Base-by-base conservation (phyloP, 495 filamentous ascomycete species). In the Penicilliopsis zonata region DNA sequence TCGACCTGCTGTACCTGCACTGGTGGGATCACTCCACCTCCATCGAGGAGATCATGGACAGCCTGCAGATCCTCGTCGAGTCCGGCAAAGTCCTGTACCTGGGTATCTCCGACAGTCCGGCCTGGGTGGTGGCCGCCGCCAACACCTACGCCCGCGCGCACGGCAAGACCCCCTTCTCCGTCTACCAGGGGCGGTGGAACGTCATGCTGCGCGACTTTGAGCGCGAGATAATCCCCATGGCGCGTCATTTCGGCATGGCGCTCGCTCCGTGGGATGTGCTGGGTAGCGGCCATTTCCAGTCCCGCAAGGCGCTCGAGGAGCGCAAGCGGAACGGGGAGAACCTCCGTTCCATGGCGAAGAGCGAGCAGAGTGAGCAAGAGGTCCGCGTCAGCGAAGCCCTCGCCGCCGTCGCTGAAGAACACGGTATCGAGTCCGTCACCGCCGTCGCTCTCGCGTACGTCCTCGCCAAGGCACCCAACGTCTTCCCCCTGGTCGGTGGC, bases 401-500 rank as follows among this genome's bases (percentile, higher is more conserved):
- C 4, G 61, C 61, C 15, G 59, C 53, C 6, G 58, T 82, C 12
- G 72, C 70, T 0, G 55, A 49, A 10, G 55, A 59, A 38, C 67
- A 73, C 37, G 58, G 58, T 7, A 40, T 48, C 13, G 53, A 59
- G 34, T 45, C 32, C 41, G 30, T 77, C 21, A 72, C 70, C 8
- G 64, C 63, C 30, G 52, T 86, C 23, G 81, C 82, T 2, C 50
- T 85, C 31, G 80, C 82, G 2, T 86, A 86, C 50, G 74, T 86
- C 4, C 66, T 76, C 50, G 64, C 70, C 49, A 86, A 86, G 52
- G 60, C 76, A 9, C 74, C 80, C 0, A 78, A 85, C 40, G 78
- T 83, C 15, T 86, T 84, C 51, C 81, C 81, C 6, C 74, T 87
- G 33, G 64, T 84, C 14, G 81, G 81, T 9, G 73, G 72, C 2